Conservation (phyloP, 1,284 basidiomycete genomes). For the Pseudozyma pruni region DNA sequence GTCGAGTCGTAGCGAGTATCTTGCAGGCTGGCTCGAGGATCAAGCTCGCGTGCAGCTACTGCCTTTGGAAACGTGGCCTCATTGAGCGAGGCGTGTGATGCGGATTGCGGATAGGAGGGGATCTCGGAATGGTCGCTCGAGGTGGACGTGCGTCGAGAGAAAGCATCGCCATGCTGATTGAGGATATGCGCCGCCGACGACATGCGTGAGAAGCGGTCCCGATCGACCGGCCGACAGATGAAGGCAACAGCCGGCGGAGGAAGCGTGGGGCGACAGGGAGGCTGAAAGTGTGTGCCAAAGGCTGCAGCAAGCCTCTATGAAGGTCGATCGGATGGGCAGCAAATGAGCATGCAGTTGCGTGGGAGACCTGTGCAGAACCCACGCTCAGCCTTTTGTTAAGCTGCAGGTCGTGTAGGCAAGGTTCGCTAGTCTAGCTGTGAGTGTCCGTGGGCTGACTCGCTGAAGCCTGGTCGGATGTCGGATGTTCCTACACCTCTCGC, state of each 20-base stretch:
- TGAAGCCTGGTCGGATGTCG: no score
- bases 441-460: no score
- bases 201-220: constrained; percentile 11
- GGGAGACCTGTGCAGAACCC: no score
- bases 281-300: no score
- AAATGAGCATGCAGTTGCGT: no score
- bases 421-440: no score
- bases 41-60: constrained; percentile 8
- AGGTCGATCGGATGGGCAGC: no score
- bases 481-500: no score
- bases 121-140: constrained; percentile 42
- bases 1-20: constrained; percentile 14
- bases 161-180: background rate
- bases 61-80: constrained; percentile 5
- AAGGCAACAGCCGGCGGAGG: constrained; percentile 2
- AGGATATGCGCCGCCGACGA: constrained; percentile 12
- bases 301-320: no score
- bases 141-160: constrained; percentile 16
- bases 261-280: no score
- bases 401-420: no score
- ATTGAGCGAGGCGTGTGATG: constrained; percentile 6
- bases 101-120: constrained; percentile 28
- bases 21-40: constrained; percentile 1
- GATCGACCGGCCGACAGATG: constrained; percentile 2
- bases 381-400: no score